These are phyloP conservation scores for Tinospora cordifolia DNA, from an alignment of 164 flowering plant genomes.

Conservation along the genomic window DNA sequence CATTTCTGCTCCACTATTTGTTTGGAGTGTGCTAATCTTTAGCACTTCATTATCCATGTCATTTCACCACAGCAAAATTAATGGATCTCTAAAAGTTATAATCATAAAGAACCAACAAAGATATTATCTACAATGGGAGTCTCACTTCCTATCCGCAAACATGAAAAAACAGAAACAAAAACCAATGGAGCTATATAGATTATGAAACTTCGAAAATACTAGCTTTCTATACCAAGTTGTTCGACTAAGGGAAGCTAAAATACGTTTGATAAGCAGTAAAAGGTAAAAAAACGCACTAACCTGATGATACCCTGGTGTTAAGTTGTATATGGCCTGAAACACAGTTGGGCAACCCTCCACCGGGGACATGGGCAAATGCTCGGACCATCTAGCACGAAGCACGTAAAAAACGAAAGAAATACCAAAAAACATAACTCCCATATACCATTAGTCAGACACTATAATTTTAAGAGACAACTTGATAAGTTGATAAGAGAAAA, in stretches of 20 bases:
- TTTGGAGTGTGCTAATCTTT: no score
- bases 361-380: conserved; percentile 67
- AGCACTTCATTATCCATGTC: no score
- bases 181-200: not conserved
- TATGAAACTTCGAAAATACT: not conserved
- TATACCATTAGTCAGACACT: conserved; percentile 4
- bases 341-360: conserved; percentile 85
- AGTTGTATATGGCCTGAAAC: conserved; percentile 60
- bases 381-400: conserved; percentile 55
- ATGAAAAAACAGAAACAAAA: not conserved
- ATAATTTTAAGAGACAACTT: not conserved
- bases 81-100: not conserved
- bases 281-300: conserved; percentile 26
- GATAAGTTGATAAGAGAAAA: not conserved
- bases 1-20: no score
- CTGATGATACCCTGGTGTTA: conserved; percentile 81
- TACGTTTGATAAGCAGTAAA: not conserved
- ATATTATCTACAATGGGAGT: not conserved
- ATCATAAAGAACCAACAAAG: not conserved
- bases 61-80: no score
- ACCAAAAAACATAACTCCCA: not conserved
- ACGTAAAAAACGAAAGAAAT: not conserved
- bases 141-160: not conserved
- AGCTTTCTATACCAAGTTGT: not conserved
- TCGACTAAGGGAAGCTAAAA: not conserved